A percentile compares a stretch with the other conserved stretches of the same genome.
Evolutionary conservation across 257 asterid species (phyloP).

Genomic region (Catharanthus roseus): DNA sequence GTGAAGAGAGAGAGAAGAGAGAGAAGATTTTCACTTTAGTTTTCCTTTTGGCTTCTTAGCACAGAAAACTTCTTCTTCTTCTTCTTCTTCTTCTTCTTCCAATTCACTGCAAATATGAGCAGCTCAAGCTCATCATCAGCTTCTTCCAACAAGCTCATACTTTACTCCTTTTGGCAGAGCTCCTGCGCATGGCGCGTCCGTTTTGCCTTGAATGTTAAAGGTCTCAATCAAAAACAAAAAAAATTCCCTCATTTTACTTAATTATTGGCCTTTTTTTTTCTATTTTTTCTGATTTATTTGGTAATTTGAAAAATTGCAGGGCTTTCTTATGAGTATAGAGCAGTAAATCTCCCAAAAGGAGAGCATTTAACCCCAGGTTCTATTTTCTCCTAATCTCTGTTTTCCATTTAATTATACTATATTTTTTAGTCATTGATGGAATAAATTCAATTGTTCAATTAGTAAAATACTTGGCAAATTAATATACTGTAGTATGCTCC

Average conservation of each 20-base stretch:
- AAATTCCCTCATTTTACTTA: neutral
- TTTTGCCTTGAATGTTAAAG: conserved; percentile 75
- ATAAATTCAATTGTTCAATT: too few species aligned
- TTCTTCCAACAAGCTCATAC: conserved; percentile 40
- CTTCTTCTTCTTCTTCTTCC: too few species aligned
- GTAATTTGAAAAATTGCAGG: conserved; percentile 29
- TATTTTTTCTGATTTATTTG: neutral
- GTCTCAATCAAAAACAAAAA: conserved; percentile 25
- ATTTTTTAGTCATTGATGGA: too few species aligned
- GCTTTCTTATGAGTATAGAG: conserved; percentile 61
- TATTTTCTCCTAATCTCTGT: neutral
- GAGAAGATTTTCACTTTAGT: too few species aligned
- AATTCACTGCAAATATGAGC: neutral
- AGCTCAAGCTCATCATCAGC: conserved; percentile 25
- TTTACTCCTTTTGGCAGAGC: conserved; percentile 84
- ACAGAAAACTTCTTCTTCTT: too few species aligned
- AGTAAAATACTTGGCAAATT: too few species aligned
- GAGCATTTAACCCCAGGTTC: conserved; percentile 65
- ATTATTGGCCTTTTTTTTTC: neutral
- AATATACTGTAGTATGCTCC: too few species aligned
- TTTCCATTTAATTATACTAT: too few species aligned
- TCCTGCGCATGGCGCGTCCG: conserved; percentile 86
- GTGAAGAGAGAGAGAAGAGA: too few species aligned
- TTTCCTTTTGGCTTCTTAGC: neutral
- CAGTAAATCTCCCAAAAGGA: conserved; percentile 60